Conservation (phyloP, 352 stramenopile species). For the Phytopythium delawarense region DNA sequence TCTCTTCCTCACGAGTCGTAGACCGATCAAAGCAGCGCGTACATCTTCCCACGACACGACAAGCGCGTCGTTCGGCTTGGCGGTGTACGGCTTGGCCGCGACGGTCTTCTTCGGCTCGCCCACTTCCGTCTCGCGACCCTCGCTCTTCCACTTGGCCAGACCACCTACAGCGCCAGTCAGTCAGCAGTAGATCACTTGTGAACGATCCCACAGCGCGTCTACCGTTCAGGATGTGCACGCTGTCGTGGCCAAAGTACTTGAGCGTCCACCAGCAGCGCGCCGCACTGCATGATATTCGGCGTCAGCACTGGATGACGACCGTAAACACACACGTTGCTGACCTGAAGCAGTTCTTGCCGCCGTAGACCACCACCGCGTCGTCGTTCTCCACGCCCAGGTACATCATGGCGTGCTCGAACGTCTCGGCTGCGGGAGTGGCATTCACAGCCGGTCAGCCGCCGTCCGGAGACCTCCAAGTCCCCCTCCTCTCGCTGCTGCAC, state of each 20-base stretch:
- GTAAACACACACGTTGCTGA: slow-evolving; percentile 9
- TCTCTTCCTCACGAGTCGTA: neutral
- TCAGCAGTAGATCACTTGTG: neutral
- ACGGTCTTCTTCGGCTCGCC: slow-evolving; percentile 25
- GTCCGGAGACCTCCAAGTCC: too few species aligned
- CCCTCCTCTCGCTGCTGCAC: too few species aligned
- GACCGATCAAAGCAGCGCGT: neutral
- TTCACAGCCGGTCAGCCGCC: too few species aligned
- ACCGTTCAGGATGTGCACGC: slow-evolving; percentile 88
- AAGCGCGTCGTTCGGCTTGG: slow-evolving; percentile 40
- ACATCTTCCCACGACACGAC: slow-evolving; percentile 57
- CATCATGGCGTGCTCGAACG: slow-evolving; percentile 64
- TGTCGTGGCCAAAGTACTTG: slow-evolving; percentile 85
- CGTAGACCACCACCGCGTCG: slow-evolving; percentile 78
- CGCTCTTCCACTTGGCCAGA: slow-evolving; percentile 67
- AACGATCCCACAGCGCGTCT: neutral
- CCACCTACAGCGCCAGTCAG: slow-evolving; percentile 23
- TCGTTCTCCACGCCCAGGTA: slow-evolving; percentile 66
- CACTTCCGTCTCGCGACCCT: slow-evolving; percentile 37
- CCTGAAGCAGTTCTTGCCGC: slow-evolving; percentile 79
- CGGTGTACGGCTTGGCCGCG: slow-evolving; percentile 33
- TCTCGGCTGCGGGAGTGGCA: slow-evolving; percentile 23
- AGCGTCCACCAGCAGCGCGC: slow-evolving; percentile 89
- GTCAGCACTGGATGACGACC: neutral
- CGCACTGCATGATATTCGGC: slow-evolving; percentile 24